Percentiles rank a stretch among this genome's conserved stretches.
Evolutionary conservation across 164 flowering plant genomes (phyloP).

Genomic region (Echeveria elegans): DNA sequence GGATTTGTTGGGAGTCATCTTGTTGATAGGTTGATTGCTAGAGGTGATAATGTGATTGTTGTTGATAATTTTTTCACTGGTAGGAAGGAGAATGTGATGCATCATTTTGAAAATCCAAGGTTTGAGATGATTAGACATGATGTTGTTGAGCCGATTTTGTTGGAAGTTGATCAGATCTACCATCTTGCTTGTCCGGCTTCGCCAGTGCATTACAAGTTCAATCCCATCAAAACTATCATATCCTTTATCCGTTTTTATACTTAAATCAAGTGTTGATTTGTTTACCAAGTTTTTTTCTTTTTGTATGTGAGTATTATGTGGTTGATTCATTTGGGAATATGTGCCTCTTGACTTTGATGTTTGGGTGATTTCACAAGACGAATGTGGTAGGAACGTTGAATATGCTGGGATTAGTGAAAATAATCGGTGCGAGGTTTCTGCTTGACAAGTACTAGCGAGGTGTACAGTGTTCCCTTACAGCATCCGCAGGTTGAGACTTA

Average conservation of each 20-base stretch:
- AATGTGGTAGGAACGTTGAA: conserved; percentile 96
- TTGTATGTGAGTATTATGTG: conserved; percentile 18
- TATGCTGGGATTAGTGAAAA: conserved; percentile 92
- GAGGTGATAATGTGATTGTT: conserved; percentile 87
- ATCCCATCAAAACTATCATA: too few species aligned
- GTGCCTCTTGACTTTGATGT: background rate
- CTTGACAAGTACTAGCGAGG: conserved; percentile 97
- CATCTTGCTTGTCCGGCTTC: too few species aligned
- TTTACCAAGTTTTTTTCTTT: too few species aligned
- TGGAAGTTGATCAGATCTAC: too few species aligned
- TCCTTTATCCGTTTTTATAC: background rate
- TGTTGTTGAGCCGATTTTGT: too few species aligned
- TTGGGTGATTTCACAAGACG: conserved; percentile 53
- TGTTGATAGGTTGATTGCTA: conserved; percentile 65
- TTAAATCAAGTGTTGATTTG: too few species aligned
- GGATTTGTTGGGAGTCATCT: too few species aligned
- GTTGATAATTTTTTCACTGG: conserved; percentile 88
- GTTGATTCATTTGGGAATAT: background rate
- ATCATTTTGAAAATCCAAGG: conserved; percentile 77
- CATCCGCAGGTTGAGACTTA: too few species aligned
- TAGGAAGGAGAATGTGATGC: too few species aligned
- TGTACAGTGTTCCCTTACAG: conserved; percentile 91
- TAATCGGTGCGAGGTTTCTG: conserved; percentile 85
- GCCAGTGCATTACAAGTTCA: conserved; percentile 88
- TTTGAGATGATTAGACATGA: conserved; percentile 91